Evolutionary conservation across 1,139 yeast genomes (phyloP).

Genomic region (Hemisphaericaspora lyxosophila): DNA sequence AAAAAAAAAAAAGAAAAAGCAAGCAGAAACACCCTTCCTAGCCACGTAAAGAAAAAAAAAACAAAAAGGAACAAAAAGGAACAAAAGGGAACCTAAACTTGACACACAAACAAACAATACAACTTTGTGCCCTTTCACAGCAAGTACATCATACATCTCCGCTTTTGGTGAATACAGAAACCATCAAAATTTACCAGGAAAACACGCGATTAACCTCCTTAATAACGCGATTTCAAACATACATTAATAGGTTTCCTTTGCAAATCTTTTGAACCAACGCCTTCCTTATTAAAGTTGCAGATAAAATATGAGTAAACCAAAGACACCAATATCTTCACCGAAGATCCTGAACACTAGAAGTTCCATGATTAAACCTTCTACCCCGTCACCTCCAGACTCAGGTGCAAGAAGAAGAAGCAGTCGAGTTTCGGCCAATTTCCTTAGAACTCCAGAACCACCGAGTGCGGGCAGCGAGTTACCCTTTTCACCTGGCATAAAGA

Average conservation of each 20-base stretch:
- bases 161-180: no score
- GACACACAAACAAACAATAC: no score
- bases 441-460: constrained; percentile 32
- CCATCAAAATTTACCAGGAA: no score
- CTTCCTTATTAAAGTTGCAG: neutral
- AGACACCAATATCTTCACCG: constrained; percentile 34
- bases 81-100: no score
- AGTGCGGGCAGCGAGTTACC: constrained; percentile 23
- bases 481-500: constrained; percentile 41
- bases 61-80: no score
- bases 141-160: no score
- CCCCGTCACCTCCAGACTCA: constrained; percentile 29
- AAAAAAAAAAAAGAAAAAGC: no score
- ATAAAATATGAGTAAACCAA: constrained; percentile 24
- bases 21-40: no score
- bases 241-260: neutral
- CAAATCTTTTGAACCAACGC: neutral
- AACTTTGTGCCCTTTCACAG: no score
- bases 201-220: no score
- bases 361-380: constrained; percentile 19
- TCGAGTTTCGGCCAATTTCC: constrained; percentile 23
- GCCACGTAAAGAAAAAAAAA: no score
- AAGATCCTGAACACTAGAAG: constrained; percentile 7
- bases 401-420: constrained; percentile 15
- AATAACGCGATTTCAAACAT: no score